phyloP scores from a whole-genome alignment of 2,329 filamentous ascomycete genomes.

The Talaromyces pinophilus region DNA sequence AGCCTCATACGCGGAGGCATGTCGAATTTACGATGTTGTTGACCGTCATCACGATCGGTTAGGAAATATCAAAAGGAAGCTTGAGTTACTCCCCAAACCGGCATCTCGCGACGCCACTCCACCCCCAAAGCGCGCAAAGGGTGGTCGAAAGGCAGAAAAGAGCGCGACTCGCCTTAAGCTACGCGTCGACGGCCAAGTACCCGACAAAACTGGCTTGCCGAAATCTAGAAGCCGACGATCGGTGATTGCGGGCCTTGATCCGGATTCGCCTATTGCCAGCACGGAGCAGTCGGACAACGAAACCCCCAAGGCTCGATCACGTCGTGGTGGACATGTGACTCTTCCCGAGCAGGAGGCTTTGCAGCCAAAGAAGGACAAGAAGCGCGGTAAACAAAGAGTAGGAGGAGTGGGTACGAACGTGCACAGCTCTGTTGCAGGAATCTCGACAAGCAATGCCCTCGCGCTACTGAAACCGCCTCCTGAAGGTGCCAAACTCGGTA shows the following conservation, averaged over 20 bases:
- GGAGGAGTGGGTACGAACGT: constrained; percentile 51
- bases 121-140: constrained; percentile 42
- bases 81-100: constrained; percentile 62
- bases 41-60: constrained; percentile 60
- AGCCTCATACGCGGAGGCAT: constrained; percentile 58
- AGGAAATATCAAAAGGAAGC: constrained; percentile 61
- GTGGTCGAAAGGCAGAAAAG: constrained; percentile 42
- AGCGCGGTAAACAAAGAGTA: constrained; percentile 30
- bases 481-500: constrained; percentile 59
- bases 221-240: constrained; percentile 43
- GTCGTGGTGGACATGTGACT: constrained; percentile 21
- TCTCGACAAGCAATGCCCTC: constrained; percentile 63
- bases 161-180: constrained; percentile 44
- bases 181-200: constrained; percentile 38
- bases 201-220: constrained; percentile 29
- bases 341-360: constrained; percentile 22
- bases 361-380: constrained; percentile 48
- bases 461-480: constrained; percentile 62
- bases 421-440: constrained; percentile 56
- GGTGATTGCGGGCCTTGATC: constrained; percentile 40
- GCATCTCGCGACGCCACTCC: constrained; percentile 60
- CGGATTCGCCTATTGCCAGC: constrained; percentile 49
- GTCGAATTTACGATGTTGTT: constrained; percentile 58
- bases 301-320: constrained; percentile 24
- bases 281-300: constrained; percentile 50